Evolutionary conservation across 78 protist genomes (phyloP), one percentile per base, ranked within the genome.

Genomic region (Salpingoeca rosetta): DNA sequence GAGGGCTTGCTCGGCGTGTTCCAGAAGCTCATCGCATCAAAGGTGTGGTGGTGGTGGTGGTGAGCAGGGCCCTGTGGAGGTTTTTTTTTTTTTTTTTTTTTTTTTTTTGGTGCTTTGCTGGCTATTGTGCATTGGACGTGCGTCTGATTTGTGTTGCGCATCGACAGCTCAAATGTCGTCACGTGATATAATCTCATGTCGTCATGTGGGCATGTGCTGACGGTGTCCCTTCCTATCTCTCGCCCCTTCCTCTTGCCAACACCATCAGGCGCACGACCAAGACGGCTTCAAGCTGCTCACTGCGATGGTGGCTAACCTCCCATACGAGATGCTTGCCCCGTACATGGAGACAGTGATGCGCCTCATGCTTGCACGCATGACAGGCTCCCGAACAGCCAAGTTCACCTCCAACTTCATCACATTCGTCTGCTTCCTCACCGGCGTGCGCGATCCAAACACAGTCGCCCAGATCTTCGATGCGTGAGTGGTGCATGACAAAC

Each of bases 1-100:
- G 40, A 57, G 31, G 3, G 24, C 57, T n/a, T 91, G 42, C 82
- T 92, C n/a, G 90, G 89, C 38, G 77, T 90, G 51, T 91, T 91
- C 78, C 94, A 87, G 44, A 89, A 88, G 86, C 88, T 92, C 65
- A 51, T 51, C 17, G 65, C 65, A 51, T 51, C 65, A 7, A 51
- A 51, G 65, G 65, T 51, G 7, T 7, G 1, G 36, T 90, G 76
- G 80, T 51, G 65, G 17, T 17, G 31, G 7, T 51, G 31, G 31
- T 51, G 31, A 22, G 31, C 7, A 51, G 7, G 31, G 17, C 65
- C 65, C 7, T 51, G 65, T 17, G 31, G 65, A 7, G 31, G 65
- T 51, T 22, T 17, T 51, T 17, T 51, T 51, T 7, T 17, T 51
- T 51, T 7, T 51, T 51, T 51, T 51, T 51, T 51, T 7, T 51